Conservation (phyloP, 345 rosid genomes). For the Tarenaya hassleriana region DNA sequence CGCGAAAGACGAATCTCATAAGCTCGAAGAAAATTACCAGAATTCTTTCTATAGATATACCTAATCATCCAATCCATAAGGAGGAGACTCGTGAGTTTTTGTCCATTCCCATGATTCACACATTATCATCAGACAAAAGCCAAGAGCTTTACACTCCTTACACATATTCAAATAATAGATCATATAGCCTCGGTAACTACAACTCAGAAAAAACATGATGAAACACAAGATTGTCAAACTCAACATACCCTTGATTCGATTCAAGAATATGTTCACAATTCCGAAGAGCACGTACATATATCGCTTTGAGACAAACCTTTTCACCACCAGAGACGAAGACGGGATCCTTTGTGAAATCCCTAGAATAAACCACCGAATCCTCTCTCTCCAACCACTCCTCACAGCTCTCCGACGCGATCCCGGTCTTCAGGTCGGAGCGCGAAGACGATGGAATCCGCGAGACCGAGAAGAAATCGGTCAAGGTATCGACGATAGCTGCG, state of each 20-base stretch:
- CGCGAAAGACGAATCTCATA: too few relatives aligned
- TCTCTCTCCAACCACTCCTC: constrained; percentile 73
- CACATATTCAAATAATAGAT: not conserved
- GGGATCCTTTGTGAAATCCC: constrained; percentile 76
- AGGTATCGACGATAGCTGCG: constrained; percentile 55
- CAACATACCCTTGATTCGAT: too few relatives aligned
- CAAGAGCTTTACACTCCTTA: too few relatives aligned
- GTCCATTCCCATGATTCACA: constrained; percentile 10
- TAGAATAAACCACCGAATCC: constrained; percentile 54
- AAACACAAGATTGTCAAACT: not conserved
- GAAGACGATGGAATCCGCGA: constrained; percentile 2
- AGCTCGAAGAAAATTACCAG: too few relatives aligned
- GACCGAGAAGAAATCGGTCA: constrained; percentile 50
- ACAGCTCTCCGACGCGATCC: constrained; percentile 37
- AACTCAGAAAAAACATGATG: not conserved
- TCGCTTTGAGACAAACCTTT: constrained; percentile 31
- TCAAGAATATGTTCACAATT: too few relatives aligned
- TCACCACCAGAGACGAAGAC: constrained; percentile 50
- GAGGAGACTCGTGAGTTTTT: too few relatives aligned
- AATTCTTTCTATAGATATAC: too few relatives aligned
- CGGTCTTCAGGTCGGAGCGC: constrained; percentile 22
- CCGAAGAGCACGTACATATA: too few relatives aligned
- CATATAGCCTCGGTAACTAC: not conserved
- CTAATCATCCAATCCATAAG: too few relatives aligned
- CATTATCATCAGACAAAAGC: not conserved